These are phyloP conservation scores for Golubevia pallescens DNA, from an alignment of 1,284 basidiomycete species.

Conservation along the genomic window DNA sequence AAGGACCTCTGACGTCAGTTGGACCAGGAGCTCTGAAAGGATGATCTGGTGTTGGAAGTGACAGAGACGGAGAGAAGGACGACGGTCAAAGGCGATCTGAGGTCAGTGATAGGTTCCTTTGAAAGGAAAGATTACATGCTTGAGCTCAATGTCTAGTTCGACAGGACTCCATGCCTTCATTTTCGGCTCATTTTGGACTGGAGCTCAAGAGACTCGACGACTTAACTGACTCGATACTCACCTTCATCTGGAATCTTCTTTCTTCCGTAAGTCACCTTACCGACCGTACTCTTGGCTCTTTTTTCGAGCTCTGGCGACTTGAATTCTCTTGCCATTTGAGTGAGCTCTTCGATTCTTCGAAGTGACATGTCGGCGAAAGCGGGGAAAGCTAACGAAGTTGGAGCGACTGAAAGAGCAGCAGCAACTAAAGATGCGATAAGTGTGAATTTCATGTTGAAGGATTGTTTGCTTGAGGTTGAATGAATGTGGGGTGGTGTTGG, in stretches of 20 bases:
- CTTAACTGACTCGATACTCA: not conserved
- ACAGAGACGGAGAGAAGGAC: not conserved
- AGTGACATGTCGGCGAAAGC: not conserved
- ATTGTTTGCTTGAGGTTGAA: not conserved
- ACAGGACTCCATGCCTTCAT: no score
- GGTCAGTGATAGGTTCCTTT: no score
- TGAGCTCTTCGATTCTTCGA: not conserved
- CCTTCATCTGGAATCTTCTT: not conserved
- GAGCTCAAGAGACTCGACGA: no score
- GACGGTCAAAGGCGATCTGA: conserved; percentile 1
- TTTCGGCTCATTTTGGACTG: no score
- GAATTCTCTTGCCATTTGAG: not conserved
- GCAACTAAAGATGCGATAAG: not conserved
- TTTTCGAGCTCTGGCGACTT: not conserved
- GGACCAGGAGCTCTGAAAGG: conserved; percentile 11
- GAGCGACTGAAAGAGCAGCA: not conserved
- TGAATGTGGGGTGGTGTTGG: no score
- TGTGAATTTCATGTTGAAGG: not conserved
- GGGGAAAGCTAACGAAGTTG: not conserved
- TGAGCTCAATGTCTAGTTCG: no score
- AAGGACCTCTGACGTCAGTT: conserved; percentile 12
- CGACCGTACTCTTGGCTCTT: not conserved
- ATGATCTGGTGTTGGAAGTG: not conserved
- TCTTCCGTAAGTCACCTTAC: not conserved
- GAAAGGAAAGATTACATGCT: no score